Evolutionary conservation across 352 stramenopile genomes (phyloP).

Genomic region (Phytophthora sp.): DNA sequence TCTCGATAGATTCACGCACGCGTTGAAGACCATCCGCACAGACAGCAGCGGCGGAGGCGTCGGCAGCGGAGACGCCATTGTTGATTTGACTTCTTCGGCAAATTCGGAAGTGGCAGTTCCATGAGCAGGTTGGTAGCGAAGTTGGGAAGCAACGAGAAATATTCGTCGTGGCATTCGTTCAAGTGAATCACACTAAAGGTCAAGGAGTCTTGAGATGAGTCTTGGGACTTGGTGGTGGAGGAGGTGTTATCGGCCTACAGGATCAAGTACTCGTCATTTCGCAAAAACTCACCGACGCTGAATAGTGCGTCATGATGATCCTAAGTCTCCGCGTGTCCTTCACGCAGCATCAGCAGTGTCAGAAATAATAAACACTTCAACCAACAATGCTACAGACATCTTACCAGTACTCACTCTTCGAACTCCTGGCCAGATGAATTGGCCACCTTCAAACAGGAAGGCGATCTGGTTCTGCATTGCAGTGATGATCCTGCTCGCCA

Average conservation of each 20-base stretch:
- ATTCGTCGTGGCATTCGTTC: too few relatives aligned
- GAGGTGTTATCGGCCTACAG: slow-evolving; percentile 68
- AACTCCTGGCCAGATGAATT: slow-evolving; percentile 81
- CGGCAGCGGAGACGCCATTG: too few relatives aligned
- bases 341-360: slow-evolving; percentile 18
- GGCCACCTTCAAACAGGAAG: slow-evolving; percentile 76
- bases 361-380: slow-evolving; percentile 4
- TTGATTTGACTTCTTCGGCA: too few relatives aligned
- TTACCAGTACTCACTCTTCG: slow-evolving; percentile 58
- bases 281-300: slow-evolving; percentile 72
- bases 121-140: too few relatives aligned
- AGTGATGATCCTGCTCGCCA: slow-evolving; percentile 41
- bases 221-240: too few relatives aligned
- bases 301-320: slow-evolving; percentile 72
- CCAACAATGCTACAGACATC: background rate
- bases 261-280: slow-evolving; percentile 77
- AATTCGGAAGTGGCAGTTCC: too few relatives aligned
- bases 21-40: background rate
- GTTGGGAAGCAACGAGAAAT: too few relatives aligned
- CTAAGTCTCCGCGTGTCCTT: slow-evolving; percentile 56
- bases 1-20: slow-evolving; percentile 35
- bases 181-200: too few relatives aligned
- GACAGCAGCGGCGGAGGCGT: background rate
- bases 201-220: too few relatives aligned
- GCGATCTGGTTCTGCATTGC: slow-evolving; percentile 55